Base-by-base conservation (phyloP, 768 basidiomycete genomes). In the Tricholomella constricta region DNA sequence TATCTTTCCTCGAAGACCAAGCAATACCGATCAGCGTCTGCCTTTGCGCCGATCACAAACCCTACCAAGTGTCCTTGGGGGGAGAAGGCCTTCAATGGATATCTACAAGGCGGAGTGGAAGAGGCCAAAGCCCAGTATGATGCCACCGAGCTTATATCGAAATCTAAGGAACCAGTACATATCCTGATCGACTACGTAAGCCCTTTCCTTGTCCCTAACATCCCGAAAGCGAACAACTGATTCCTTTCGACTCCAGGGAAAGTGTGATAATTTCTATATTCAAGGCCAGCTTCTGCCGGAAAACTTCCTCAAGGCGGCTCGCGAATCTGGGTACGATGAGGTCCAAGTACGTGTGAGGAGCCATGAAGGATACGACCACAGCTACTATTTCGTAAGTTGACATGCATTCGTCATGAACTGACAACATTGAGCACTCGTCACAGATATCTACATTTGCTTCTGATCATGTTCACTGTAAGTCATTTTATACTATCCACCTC, bases 51-150 rank as follows among this genome's bases (percentile, higher is more conserved):
- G 1, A 85, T 91, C 48, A 77, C 86, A 45, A 98, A 98, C 70
- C 94, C 96, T 0, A 85, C 85, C 12, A 81, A 87, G 47, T 87
- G 85, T 44, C 86, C 88, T 2, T 98, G 96, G 96, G 96, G 96
- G 20, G 77, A 86, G 64, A 96, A 94, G 66, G 95, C 94, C 2
- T 97, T 98, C 74, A 65, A 62, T 2, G 91, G 92, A 14, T 98
- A 96, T 72, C 81, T 98, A 20, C 71, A 79, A 43, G 86, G 86
- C 29, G 89, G 92, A 19, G 57, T 85, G 40, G 78, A 85, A 52
- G 94, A 97, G 71, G 96, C 88, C 5, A 80, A 79, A 52, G 71
- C 65, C 23, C 71, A 68, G 52, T 91, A 95, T 63, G 97, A 98
- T 66, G 90, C 97, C 17, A 91, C 91, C 6, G 84, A 87, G 61